A percentile compares a stretch with the other conserved stretches of the same genome.
Conservation (phyloP, 805 yeast genomes). For the Teunomyces kruisii region DNA sequence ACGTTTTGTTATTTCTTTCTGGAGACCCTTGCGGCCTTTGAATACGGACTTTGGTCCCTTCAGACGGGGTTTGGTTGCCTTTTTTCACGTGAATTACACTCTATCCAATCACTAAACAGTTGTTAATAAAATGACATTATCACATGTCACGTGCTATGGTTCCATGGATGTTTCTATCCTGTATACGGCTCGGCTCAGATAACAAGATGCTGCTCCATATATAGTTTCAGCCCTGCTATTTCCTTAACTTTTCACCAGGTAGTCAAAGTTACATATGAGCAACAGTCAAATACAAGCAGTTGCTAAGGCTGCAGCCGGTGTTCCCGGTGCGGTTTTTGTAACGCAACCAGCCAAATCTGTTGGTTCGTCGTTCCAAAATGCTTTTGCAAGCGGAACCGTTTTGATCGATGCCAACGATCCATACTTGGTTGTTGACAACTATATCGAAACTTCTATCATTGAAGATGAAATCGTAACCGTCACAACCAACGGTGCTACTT, state of each 20-base stretch:
- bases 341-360: constrained; percentile 50
- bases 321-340: constrained; percentile 37
- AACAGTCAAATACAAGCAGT: constrained; percentile 21
- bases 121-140: constrained; percentile 7
- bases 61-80: neutral
- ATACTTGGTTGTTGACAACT: constrained; percentile 42
- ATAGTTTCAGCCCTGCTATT: neutral
- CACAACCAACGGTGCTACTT: constrained; percentile 50
- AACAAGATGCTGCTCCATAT: neutral
- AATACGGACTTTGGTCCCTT: neutral
- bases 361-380: constrained; percentile 28
- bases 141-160: constrained; percentile 16
- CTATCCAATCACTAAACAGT: constrained; percentile 5
- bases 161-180: neutral
- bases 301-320: constrained; percentile 25
- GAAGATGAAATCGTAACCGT: constrained; percentile 41
- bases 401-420: constrained; percentile 55
- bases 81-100: neutral
- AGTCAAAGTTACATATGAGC: constrained; percentile 10
- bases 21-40: neutral
- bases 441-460: constrained; percentile 14
- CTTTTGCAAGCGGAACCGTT: constrained; percentile 18
- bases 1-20: too few species aligned
- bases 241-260: neutral
- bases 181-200: constrained; percentile 5